Percentiles rank a stretch among this genome's conserved stretches.
phyloP scores from a whole-genome alignment of 805 yeast genomes.

The Candida saitoana region DNA sequence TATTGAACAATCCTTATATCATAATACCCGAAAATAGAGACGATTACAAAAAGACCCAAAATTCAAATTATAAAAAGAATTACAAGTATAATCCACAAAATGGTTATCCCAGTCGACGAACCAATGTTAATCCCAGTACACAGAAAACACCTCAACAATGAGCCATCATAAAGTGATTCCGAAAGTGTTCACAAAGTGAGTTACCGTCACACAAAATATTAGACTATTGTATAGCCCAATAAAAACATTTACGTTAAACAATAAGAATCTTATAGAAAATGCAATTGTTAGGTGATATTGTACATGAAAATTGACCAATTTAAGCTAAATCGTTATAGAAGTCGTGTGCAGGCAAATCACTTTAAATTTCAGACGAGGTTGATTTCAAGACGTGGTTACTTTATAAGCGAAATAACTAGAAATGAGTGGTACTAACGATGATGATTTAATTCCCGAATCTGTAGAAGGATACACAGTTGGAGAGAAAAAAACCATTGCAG shows the following conservation, averaged over 20 bases:
- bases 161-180: too few species aligned
- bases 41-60: constrained; percentile 5
- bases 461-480: constrained; percentile 62
- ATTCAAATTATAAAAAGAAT: background rate
- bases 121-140: too few species aligned
- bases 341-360: background rate
- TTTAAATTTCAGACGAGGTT: background rate
- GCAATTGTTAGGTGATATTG: background rate
- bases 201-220: background rate
- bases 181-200: too few species aligned
- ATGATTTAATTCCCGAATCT: constrained; percentile 60
- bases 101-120: background rate
- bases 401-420: background rate
- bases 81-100: background rate
- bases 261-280: background rate
- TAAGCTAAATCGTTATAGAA: background rate
- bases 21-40: constrained; percentile 20
- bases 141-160: too few species aligned
- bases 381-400: background rate
- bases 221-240: background rate
- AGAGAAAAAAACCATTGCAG: constrained; percentile 75
- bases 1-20: constrained; percentile 26
- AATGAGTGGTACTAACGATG: constrained; percentile 27
- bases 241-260: background rate
- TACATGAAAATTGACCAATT: background rate